Base-by-base conservation (phyloP, 495 filamentous ascomycete species). In the Bacidia gigantensis region DNA sequence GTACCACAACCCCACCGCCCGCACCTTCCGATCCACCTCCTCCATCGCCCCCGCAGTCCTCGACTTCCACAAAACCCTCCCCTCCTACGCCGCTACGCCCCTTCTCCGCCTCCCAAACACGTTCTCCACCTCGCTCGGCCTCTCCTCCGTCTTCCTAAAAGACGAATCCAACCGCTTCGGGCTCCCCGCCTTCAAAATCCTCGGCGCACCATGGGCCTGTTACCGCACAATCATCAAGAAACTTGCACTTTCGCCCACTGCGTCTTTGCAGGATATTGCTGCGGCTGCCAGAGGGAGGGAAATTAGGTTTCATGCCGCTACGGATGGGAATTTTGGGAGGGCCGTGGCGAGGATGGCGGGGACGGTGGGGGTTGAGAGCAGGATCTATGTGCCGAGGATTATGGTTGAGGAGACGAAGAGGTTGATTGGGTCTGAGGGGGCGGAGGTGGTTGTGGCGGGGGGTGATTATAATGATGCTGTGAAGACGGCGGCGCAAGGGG, bases 151-250 rank as follows among this genome's bases (percentile, higher is more conserved):
- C 40, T 67, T 73, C 53, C 61, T 82, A 46, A 82, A 84, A 58
- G 73, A 81, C 57, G 78, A 83, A 56, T 76, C 70, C 44, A 60
- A 63, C 49, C 68, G 79, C 23, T 70, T 80, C 53, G 74, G 81
- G 1, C 73, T 89, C 1, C 81, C 83, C 0, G 73, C 83, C 0
- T 88, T 87, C 72, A 89, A 89, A 62, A 80, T 85, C 38, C 74
- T 87, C 0, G 85, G 84, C 9, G 84, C 85, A 0, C 82, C 80
- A n/a, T 89, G 81, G 82, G 81, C 74, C 0, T 69, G 72, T 43
- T 80, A 77, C 56, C 73, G 74, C 32, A 77, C 79, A 3, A 49
- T 87, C 3, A 60, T 64, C 1, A 53, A 63, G 0, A 53, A 66
- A 3, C 60, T 78, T 14, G 62, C 57, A 1, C 58, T 79, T 2